These are phyloP conservation scores for Penicillium janthinellum DNA, from an alignment of 2,329 filamentous ascomycete species.

Conservation along the genomic window DNA sequence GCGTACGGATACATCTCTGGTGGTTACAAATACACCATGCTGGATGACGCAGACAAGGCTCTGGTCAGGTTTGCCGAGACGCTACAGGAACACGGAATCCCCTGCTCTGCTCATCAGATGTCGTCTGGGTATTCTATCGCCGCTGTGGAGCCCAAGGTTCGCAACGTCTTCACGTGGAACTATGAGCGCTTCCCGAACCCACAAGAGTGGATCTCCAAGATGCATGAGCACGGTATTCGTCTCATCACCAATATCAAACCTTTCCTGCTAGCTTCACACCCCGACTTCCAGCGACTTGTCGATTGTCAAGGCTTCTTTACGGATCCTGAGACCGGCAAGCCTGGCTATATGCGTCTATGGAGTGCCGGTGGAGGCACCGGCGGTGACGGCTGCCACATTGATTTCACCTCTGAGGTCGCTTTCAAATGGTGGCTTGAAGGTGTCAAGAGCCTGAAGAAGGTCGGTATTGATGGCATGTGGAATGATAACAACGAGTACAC, in stretches of 20 bases:
- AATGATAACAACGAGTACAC: conserved; percentile 80
- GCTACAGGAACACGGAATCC: conserved; percentile 66
- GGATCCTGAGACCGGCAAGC: conserved; percentile 55
- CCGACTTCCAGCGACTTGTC: conserved; percentile 65
- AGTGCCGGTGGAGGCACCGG: conserved; percentile 71
- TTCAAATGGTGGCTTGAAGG: conserved; percentile 74
- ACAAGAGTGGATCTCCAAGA: conserved; percentile 62
- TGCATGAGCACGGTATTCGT: conserved; percentile 65
- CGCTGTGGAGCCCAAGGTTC: conserved; percentile 66
- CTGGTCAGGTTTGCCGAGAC: conserved; percentile 64
- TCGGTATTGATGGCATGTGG: conserved; percentile 74
- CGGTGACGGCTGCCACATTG: conserved; percentile 70
- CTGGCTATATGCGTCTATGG: conserved; percentile 67
- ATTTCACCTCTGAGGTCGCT: conserved; percentile 68
- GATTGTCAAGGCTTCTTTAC: conserved; percentile 64
- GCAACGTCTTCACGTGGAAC: conserved; percentile 75
- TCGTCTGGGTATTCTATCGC: conserved; percentile 71
- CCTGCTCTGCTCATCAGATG: conserved; percentile 72
- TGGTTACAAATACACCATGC: conserved; percentile 63
- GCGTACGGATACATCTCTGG: conserved; percentile 73
- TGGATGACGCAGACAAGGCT: conserved; percentile 59
- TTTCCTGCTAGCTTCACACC: conserved; percentile 68
- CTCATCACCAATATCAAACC: conserved; percentile 74
- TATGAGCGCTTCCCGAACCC: conserved; percentile 69
- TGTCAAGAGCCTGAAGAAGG: conserved; percentile 60